Percentiles rank a stretch among this genome's conserved stretches.
phyloP scores from a whole-genome alignment of 179 eudicot genomes.

The Heliamphora pulchella region DNA sequence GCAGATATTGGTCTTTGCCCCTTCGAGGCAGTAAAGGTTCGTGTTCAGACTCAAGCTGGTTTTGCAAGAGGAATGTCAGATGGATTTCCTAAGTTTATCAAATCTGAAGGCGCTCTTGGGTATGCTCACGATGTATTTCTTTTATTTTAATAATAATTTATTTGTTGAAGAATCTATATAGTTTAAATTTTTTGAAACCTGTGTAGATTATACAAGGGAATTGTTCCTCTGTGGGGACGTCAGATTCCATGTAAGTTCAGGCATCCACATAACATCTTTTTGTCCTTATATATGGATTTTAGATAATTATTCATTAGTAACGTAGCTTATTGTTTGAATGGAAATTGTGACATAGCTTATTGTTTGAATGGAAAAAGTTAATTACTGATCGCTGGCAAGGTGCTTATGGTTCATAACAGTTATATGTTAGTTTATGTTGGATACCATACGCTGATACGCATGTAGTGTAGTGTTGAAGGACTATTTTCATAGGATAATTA shows the following conservation, averaged over 20 bases:
- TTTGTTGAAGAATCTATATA: background rate
- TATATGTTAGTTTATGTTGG: background rate
- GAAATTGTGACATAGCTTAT: background rate
- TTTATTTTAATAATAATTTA: background rate
- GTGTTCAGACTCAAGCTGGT: slow-evolving; percentile 81
- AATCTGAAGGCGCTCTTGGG: slow-evolving; percentile 68
- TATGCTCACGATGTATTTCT: slow-evolving; percentile 18
- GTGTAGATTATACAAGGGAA: slow-evolving; percentile 76
- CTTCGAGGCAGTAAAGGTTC: slow-evolving; percentile 79
- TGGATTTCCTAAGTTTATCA: slow-evolving; percentile 71
- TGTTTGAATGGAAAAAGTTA: background rate
- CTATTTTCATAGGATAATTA: too few relatives aligned
- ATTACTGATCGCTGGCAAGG: background rate
- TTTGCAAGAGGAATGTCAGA: slow-evolving; percentile 72
- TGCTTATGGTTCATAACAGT: background rate
- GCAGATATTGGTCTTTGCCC: slow-evolving; percentile 86
- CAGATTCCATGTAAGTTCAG: slow-evolving; percentile 78
- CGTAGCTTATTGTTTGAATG: too few relatives aligned
- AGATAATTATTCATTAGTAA: background rate
- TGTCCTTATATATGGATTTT: background rate
- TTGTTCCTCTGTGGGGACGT: slow-evolving; percentile 95
- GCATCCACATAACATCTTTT: background rate
- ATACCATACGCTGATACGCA: background rate
- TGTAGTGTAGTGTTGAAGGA: too few relatives aligned
- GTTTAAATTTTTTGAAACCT: background rate